phyloP scores from a whole-genome alignment of 2,329 filamentous ascomycete species.

The Nemania sp. region DNA sequence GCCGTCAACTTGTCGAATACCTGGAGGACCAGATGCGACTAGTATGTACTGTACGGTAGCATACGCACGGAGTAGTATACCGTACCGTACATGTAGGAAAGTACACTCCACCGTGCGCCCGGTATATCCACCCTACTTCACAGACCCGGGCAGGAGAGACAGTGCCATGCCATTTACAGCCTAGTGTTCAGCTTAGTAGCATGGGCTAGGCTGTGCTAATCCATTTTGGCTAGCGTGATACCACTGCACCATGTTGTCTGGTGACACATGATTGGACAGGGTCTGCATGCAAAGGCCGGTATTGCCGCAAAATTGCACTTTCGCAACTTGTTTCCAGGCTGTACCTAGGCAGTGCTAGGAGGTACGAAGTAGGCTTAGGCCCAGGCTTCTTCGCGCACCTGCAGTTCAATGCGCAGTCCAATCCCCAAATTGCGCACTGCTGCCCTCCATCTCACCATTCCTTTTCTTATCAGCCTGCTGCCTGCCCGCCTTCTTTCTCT shows the following conservation, averaged over 20 bases:
- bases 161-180: slow-evolving; percentile 2
- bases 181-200: slow-evolving; percentile 9
- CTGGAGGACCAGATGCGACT: no score
- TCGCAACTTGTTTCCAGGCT: no score
- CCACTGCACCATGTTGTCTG: slow-evolving; percentile 7
- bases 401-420: neutral
- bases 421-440: neutral
- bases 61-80: neutral
- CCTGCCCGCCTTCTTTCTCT: neutral
- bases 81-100: neutral
- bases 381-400: neutral
- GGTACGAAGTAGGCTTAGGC: no score
- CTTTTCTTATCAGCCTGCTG: slow-evolving; percentile 11
- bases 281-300: slow-evolving; percentile 21
- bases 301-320: slow-evolving; percentile 29
- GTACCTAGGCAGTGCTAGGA: no score
- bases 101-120: neutral
- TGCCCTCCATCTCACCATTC: slow-evolving; percentile 8
- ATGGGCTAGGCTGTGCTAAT: slow-evolving; percentile 14
- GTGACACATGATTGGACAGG: neutral
- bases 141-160: slow-evolving; percentile 2
- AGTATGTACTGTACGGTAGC: no score
- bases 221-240: slow-evolving; percentile 1
- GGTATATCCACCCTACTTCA: neutral
- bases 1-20: no score